A percentile compares a stretch with the other conserved stretches of the same genome.
Evolutionary conservation across 805 yeast species (phyloP).

Genomic region (Hermanozyma aechmeae): DNA sequence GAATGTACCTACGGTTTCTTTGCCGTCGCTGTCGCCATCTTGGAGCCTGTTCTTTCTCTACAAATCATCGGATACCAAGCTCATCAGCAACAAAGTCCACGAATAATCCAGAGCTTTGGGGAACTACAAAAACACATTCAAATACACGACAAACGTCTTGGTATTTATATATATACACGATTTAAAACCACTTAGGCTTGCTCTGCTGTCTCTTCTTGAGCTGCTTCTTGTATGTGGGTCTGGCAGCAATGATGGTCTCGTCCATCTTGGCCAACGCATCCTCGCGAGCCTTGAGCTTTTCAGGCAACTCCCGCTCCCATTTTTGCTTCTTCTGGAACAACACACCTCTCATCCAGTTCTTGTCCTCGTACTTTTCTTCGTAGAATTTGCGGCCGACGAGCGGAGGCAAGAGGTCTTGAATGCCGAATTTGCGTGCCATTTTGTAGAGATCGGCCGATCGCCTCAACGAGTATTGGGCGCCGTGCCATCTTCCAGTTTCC

Average conservation of each 20-base stretch:
- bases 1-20: no score
- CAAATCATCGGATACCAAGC: no score
- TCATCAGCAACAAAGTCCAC: no score
- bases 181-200: constrained; percentile 27
- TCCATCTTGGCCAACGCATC: constrained; percentile 64
- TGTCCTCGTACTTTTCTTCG: constrained; percentile 64
- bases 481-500: constrained; percentile 66
- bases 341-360: constrained; percentile 70
- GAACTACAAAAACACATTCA: no score
- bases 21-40: no score
- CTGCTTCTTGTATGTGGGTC: constrained; percentile 37
- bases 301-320: constrained; percentile 61
- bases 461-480: constrained; percentile 70
- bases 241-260: constrained; percentile 52
- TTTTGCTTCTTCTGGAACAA: constrained; percentile 70
- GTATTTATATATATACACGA: neutral
- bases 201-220: constrained; percentile 24
- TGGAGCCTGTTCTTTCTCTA: no score
- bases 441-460: constrained; percentile 79
- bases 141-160: no score
- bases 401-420: constrained; percentile 67
- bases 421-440: constrained; percentile 73
- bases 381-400: constrained; percentile 61
- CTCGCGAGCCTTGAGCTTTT: constrained; percentile 49
- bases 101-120: no score